Evolutionary conservation across 108 stramenopile genomes (phyloP).

Genomic region (Thalassiosira profunda): DNA sequence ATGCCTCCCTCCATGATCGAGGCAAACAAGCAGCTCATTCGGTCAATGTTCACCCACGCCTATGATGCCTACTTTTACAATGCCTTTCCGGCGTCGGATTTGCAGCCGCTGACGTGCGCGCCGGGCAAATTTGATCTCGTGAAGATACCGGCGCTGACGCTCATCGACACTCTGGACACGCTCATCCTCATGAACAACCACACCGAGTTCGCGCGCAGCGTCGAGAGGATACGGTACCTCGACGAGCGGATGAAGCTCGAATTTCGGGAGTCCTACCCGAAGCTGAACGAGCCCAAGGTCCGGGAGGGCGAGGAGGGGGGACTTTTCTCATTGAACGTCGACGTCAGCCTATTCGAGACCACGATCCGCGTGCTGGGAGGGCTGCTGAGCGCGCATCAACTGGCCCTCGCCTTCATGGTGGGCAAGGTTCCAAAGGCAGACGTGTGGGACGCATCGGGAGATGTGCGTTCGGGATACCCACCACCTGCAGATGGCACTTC

Average conservation of each 20-base stretch:
- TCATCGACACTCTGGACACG: slow-evolving; percentile 94
- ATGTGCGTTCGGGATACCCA: slow-evolving; percentile 37
- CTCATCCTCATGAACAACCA: slow-evolving; percentile 86
- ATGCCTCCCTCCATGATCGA: slow-evolving; percentile 63
- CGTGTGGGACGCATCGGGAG: slow-evolving; percentile 51
- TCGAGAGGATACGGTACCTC: slow-evolving; percentile 76
- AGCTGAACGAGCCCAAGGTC: not conserved
- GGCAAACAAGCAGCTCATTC: slow-evolving; percentile 59
- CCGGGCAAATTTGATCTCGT: slow-evolving; percentile 87
- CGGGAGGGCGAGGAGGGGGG: slow-evolving; percentile 48
- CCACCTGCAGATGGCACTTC: slow-evolving; percentile 5
- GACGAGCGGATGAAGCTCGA: slow-evolving; percentile 45
- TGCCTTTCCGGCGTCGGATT: slow-evolving; percentile 89
- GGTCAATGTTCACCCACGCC: slow-evolving; percentile 83
- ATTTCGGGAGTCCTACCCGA: slow-evolving; percentile 1
- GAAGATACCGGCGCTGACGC: slow-evolving; percentile 79
- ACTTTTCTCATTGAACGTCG: slow-evolving; percentile 75
- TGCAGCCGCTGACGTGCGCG: slow-evolving; percentile 81
- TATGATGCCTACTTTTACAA: slow-evolving; percentile 93
- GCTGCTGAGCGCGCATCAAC: slow-evolving; percentile 89
- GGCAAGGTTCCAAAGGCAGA: slow-evolving; percentile 36
- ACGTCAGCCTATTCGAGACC: slow-evolving; percentile 95
- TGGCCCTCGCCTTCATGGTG: slow-evolving; percentile 67
- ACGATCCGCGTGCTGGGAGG: slow-evolving; percentile 95
- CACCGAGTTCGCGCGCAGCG: slow-evolving; percentile 92